A percentile compares a stretch with the other conserved stretches of the same genome.
Conservation (phyloP, 345 rosid species). For the Citrus hindsii region DNA sequence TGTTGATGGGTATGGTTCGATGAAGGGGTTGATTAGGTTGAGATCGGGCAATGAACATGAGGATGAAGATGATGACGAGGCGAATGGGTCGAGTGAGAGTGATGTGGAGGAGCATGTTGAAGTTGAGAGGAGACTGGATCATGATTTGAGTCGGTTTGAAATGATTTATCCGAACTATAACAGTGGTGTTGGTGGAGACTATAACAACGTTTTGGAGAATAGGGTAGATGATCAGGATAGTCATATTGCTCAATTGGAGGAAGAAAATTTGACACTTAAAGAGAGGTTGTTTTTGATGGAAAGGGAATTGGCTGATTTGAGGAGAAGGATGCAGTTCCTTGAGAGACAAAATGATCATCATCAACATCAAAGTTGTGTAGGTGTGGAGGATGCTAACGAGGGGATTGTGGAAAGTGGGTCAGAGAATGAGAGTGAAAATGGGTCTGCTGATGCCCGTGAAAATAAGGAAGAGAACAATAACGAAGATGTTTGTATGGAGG, state of each 20-base stretch:
- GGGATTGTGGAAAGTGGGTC: conserved; percentile 63
- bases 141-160: conserved; percentile 95
- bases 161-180: conserved; percentile 82
- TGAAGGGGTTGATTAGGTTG: conserved; percentile 92
- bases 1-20: conserved; percentile 97
- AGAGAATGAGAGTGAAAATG: conserved; percentile 67
- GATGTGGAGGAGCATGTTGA: conserved; percentile 97
- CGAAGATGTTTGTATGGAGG: conserved; percentile 38
- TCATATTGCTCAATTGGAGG: conserved; percentile 88
- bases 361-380: neutral
- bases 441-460: conserved; percentile 49
- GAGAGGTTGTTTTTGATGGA: conserved; percentile 94
- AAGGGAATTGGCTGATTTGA: conserved; percentile 79
- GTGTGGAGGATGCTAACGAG: conserved; percentile 55
- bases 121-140: conserved; percentile 92
- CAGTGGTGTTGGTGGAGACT: conserved; percentile 35
- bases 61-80: conserved; percentile 92
- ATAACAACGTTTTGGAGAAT: conserved; percentile 78
- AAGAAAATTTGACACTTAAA: conserved; percentile 86
- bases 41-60: conserved; percentile 69
- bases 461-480: conserved; percentile 24
- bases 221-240: conserved; percentile 94
- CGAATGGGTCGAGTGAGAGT: conserved; percentile 83
- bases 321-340: conserved; percentile 78
- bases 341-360: conserved; percentile 53